These are phyloP conservation scores for Trichoderma atroviride DNA, from an alignment of 2,329 filamentous ascomycete species.

Conservation along the genomic window DNA sequence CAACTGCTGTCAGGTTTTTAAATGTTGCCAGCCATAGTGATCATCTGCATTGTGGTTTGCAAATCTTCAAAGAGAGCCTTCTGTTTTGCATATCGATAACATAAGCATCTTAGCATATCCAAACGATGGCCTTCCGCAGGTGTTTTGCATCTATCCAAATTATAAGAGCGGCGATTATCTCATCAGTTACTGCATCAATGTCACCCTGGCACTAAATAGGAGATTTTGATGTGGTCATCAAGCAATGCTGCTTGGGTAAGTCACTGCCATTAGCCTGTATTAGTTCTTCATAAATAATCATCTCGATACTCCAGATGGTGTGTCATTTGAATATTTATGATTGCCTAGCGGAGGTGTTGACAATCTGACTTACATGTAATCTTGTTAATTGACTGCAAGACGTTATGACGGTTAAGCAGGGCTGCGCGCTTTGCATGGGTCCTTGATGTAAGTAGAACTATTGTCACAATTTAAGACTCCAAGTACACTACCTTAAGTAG, in stretches of 20 bases:
- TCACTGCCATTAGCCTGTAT: not conserved
- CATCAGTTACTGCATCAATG: not conserved
- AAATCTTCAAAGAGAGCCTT: not conserved
- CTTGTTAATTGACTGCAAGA: not conserved
- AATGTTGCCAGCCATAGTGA: not conserved
- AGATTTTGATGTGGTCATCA: slow-evolving; percentile 10
- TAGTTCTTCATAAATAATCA: not conserved
- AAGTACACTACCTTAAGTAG: too few species aligned
- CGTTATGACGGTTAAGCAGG: not conserved
- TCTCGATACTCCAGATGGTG: not conserved
- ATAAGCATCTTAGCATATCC: slow-evolving; percentile 8
- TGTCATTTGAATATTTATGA: not conserved
- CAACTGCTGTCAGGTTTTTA: not conserved
- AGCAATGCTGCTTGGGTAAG: not conserved
- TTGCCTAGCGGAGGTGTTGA: not conserved
- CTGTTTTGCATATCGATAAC: not conserved
- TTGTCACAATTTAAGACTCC: not conserved
- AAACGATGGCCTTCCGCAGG: not conserved
- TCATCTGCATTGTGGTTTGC: not conserved
- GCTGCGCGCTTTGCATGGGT: not conserved
- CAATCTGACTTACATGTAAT: too few species aligned
- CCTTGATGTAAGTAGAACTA: not conserved
- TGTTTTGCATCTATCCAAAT: not conserved
- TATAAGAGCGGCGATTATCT: not conserved
- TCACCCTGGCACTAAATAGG: not conserved